Evolutionary conservation across 495 filamentous ascomycete species (phyloP), one percentile per base, ranked within the genome.

Genomic region (Rhypophila decipiens): DNA sequence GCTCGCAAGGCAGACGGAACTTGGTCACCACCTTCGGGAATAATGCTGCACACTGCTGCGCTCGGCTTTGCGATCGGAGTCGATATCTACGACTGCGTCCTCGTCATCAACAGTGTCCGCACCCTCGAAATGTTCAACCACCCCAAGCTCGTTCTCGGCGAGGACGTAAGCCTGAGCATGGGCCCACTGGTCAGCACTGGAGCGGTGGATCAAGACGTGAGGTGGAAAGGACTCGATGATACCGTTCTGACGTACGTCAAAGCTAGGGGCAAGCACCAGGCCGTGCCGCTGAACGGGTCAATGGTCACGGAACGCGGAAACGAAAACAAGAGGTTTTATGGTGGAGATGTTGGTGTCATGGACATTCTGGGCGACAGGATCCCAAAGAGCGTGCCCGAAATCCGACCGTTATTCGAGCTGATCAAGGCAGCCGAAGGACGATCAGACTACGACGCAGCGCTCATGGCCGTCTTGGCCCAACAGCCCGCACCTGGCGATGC

Each of bases 11-110:
- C 84, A 24, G 86, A 90, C 46, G 88, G 90, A 2, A 81, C 81
- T 56, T 96, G 90, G 90, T 90, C 85, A 41, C 86, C 88, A 2
- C 90, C 90, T 2, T 90, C 86, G 12, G 89, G 86, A 27, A 88
- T 96, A 51, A 72, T 95, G 64, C 74, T 95, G 24, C 89, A 96
- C 60, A 94, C 90, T 1, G 82, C 86, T 1, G 88, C 83, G 3
- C 67, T 94, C 19, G 88, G 87, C n/a, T 96, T 96, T 58, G 73
- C 91, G 21, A 83, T 90, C 2, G 90, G 88, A 2, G 86, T 94
- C 24, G 90, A 96, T 53, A 87, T 95, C 47, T 96, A 95, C 71
- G 90, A 96, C 59, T 94, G 89, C 59, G 83, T 95, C 17, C 75
- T 96, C 0, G 82, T 96, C 5, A 90, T 95, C 62, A 96, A 94